These are phyloP conservation scores for Abrus pulchellus DNA, from an alignment of 306 rosid species.

Conservation along the genomic window DNA sequence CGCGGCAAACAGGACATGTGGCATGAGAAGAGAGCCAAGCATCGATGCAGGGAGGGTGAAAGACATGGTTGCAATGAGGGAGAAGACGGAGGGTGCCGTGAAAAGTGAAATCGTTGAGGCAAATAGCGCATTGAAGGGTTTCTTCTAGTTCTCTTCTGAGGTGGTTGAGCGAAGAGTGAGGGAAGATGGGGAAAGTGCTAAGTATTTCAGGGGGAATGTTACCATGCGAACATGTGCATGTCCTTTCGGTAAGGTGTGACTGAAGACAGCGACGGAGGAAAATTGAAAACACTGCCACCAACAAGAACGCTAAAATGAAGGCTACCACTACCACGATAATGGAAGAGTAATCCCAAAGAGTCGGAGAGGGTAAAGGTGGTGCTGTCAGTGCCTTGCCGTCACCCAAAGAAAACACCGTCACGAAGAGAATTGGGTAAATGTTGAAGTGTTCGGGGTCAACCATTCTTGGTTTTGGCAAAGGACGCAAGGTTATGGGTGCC, in stretches of 20 bases:
- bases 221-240: background rate
- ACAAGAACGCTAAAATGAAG: no score
- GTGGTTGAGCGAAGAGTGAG: slow-evolving; percentile 60
- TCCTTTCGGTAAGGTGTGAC: background rate
- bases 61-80: slow-evolving; percentile 69
- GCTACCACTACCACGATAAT: no score
- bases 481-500: no score
- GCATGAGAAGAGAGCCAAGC: slow-evolving; percentile 61
- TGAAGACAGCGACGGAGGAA: background rate
- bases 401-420: no score
- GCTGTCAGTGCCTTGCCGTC: no score
- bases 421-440: no score
- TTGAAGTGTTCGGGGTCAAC: no score
- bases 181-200: slow-evolving; percentile 59
- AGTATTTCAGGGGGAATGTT: slow-evolving; percentile 33
- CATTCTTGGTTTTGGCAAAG: no score
- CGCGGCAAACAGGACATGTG: slow-evolving; percentile 75
- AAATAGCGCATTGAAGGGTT: slow-evolving; percentile 67
- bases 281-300: slow-evolving; percentile 23
- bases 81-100: slow-evolving; percentile 62
- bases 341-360: no score
- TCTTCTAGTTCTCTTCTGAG: background rate
- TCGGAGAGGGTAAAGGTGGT: no score
- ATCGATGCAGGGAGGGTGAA: slow-evolving; percentile 69
- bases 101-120: slow-evolving; percentile 62